Evolutionary conservation across 1,284 basidiomycete genomes (phyloP).

Genomic region (Heimioporus punctisporus): DNA sequence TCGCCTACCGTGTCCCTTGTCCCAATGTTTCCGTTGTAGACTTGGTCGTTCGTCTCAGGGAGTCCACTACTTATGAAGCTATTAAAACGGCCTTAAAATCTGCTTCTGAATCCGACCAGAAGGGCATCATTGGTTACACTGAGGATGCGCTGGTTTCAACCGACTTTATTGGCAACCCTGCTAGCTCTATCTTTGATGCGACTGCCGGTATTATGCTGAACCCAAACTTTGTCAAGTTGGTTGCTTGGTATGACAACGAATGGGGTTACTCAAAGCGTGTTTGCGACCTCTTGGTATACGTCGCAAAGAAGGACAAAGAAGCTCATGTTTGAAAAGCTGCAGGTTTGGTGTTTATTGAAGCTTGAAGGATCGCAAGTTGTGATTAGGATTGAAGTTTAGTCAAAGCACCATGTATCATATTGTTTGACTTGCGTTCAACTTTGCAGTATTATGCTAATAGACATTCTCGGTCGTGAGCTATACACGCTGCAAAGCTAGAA

Average conservation of each 20-base stretch:
- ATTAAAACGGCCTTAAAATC: constrained; percentile 92
- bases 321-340: constrained; percentile 20
- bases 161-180: constrained; percentile 85
- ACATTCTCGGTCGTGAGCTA: too few relatives aligned
- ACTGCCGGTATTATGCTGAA: constrained; percentile 94
- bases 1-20: constrained; percentile 98
- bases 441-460: too few relatives aligned
- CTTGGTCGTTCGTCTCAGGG: constrained; percentile 94
- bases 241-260: constrained; percentile 97
- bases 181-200: constrained; percentile 93
- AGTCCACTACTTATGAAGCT: constrained; percentile 83
- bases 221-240: constrained; percentile 94
- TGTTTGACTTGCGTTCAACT: too few relatives aligned
- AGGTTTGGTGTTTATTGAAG: too few relatives aligned
- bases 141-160: constrained; percentile 96
- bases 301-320: constrained; percentile 72
- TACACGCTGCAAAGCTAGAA: too few relatives aligned
- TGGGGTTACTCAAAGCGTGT: constrained; percentile 98
- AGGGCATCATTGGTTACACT: constrained; percentile 95
- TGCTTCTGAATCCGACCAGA: constrained; percentile 71
- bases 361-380: too few relatives aligned
- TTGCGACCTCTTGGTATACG: constrained; percentile 87
- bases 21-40: constrained; percentile 99
- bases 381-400: too few relatives aligned
- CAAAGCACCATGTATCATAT: too few relatives aligned